Evolutionary conservation across 164 flowering plant genomes (phyloP), one percentile per base, ranked within the genome.

Genomic region (Magnolia sinica): DNA sequence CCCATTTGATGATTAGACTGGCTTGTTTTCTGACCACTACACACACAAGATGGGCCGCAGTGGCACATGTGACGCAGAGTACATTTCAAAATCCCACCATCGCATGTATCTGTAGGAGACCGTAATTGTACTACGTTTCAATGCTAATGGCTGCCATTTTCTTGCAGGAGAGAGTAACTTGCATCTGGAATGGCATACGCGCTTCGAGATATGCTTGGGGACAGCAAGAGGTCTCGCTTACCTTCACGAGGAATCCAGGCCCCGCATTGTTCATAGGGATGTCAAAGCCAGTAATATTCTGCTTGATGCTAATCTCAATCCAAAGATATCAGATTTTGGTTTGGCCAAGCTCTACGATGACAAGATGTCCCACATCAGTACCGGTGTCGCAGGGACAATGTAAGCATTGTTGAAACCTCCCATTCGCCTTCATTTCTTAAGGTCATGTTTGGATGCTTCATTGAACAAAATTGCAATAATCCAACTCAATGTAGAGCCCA

Each of bases 221-320:
- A 76, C 89, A 8, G 92, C 97, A 73, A 81, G 91, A 66, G 97
- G 90, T 74, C 87, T 92, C 20, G 81, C 95, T 70, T 92, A 91
- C 83, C 95, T 92, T 74, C 97, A 91, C 51, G 94, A 91, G 77
- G 95, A 91, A 70, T 91, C 95, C 18, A 79, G 90, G 68, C 70
- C 84, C 37, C 79, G 91, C 27, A 88, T 92, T 71, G 89, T 92
- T 9, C 97, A 91, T 71, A 81, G 97, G 74, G 97, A 91, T 82
- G 91, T 92, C 45, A 92, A 91, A 80, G 89, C 97, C n/a, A 90
- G 95, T 73, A 92, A 92, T 77, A 89, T 91, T 79, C 83, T 92
- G 50, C 91, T 91, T 2, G 92, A 91, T 68, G 74, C 70, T 2
- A 63, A 78, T 8, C 69, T 78, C 20, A 78, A 70, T 50, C 81